phyloP scores from a whole-genome alignment of 2,329 filamentous ascomycete genomes.

The Arachnomyces sp. region DNA sequence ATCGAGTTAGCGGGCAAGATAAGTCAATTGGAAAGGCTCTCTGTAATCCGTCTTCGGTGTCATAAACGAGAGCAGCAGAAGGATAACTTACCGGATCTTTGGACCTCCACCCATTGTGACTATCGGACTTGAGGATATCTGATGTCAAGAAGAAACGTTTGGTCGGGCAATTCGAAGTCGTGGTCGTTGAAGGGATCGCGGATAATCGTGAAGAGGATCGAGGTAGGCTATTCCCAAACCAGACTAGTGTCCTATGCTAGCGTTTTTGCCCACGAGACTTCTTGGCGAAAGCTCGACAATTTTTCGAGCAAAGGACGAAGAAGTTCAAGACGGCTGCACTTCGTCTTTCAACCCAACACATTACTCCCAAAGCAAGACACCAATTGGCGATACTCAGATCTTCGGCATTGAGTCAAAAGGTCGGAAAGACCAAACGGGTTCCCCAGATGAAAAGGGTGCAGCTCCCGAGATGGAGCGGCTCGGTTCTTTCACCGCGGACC shows the following conservation, averaged over 20 bases:
- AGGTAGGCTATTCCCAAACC: slow-evolving; percentile 6
- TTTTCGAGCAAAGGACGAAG: slow-evolving; percentile 20
- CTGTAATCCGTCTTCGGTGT: slow-evolving; percentile 2
- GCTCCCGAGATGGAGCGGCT: slow-evolving; percentile 46
- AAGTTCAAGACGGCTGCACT: no score
- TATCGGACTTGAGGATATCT: slow-evolving; percentile 18
- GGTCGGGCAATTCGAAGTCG: slow-evolving; percentile 3
- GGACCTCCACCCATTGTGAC: slow-evolving; percentile 65
- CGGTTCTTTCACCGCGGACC: slow-evolving; percentile 41
- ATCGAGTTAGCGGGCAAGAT: slow-evolving; percentile 19
- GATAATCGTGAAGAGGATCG: slow-evolving; percentile 19
- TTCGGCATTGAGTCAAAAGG: slow-evolving; percentile 1
- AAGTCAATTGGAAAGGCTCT: neutral
- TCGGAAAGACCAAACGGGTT: slow-evolving; percentile 10
- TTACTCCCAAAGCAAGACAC: neutral
- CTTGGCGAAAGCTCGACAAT: slow-evolving; percentile 26
- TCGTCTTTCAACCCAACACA: neutral
- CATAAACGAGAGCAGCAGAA: slow-evolving; percentile 12
- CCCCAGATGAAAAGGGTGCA: slow-evolving; percentile 44
- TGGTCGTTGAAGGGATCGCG: slow-evolving; percentile 11
- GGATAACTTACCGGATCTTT: slow-evolving; percentile 57
- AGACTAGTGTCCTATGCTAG: slow-evolving; percentile 21
- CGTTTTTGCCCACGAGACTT: no score
- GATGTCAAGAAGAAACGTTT: slow-evolving; percentile 7
- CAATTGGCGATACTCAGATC: no score